These are phyloP conservation scores for Anisodus tanguticus DNA, from an alignment of 257 asterid species.

Conservation along the genomic window DNA sequence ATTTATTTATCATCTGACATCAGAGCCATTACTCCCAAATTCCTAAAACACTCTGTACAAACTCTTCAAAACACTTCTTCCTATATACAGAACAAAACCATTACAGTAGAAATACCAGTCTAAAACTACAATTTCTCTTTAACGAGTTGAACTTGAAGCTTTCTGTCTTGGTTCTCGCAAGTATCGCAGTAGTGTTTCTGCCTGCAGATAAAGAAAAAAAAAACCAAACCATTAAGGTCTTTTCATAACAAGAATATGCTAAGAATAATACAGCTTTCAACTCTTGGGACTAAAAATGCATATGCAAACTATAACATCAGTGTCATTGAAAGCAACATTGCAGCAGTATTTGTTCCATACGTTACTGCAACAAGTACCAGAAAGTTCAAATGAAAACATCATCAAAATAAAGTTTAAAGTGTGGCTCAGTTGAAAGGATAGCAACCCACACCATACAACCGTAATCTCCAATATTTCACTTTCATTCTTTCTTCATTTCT, in stretches of 20 bases:
- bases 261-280: slow-evolving; percentile 35
- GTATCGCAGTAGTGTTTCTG: slow-evolving; percentile 87
- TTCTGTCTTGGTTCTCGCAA: slow-evolving; percentile 95
- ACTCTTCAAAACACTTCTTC: slow-evolving; percentile 38
- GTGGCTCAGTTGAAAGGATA: not conserved
- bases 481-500: slow-evolving; percentile 4
- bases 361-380: slow-evolving; percentile 7
- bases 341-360: slow-evolving; percentile 30
- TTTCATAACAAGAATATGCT: slow-evolving; percentile 25
- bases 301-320: slow-evolving; percentile 20
- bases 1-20: slow-evolving; percentile 27
- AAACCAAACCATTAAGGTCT: not conserved
- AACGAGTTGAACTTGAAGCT: slow-evolving; percentile 75
- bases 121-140: slow-evolving; percentile 38
- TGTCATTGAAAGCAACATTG: slow-evolving; percentile 40
- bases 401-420: not conserved
- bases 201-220: slow-evolving; percentile 55
- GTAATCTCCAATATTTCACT: not conserved
- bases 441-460: not conserved
- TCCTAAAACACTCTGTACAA: slow-evolving; percentile 70
- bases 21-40: slow-evolving; percentile 25
- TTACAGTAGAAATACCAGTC: slow-evolving; percentile 39
- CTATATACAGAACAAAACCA: slow-evolving; percentile 60
- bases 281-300: not conserved
- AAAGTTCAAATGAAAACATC: slow-evolving; percentile 2